Conservation (phyloP, 306 rosid genomes). For the Cucumis melo region DNA sequence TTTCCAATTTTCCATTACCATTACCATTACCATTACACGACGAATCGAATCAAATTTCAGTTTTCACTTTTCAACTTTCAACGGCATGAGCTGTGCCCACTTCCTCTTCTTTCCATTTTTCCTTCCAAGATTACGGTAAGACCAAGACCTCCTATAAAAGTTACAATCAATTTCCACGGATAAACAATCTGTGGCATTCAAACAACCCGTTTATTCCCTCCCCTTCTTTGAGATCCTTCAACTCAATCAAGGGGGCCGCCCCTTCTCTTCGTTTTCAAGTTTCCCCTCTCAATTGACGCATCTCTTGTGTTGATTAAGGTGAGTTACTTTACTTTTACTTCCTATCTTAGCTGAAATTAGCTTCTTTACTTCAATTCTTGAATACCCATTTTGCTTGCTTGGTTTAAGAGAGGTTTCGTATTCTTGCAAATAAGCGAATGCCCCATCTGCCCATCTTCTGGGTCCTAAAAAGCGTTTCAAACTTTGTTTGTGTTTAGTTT, state of each 20-base stretch:
- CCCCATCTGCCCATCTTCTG: constrained; percentile 13
- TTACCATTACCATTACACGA: neutral
- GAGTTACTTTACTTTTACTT: constrained; percentile 4
- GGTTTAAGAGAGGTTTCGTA: neutral
- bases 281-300: neutral
- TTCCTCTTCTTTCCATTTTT: neutral
- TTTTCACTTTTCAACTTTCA: neutral
- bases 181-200: constrained; percentile 30
- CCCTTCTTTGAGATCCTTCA: neutral
- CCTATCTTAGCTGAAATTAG: neutral
- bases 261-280: neutral
- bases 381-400: constrained; percentile 15
- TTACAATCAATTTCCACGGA: constrained; percentile 5
- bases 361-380: constrained; percentile 8
- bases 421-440: constrained; percentile 5
- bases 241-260: neutral
- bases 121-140: neutral
- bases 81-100: neutral
- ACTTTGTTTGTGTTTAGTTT: constrained; percentile 9
- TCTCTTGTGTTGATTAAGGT: constrained; percentile 1
- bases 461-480: neutral
- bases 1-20: neutral
- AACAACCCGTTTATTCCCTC: neutral
- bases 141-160: neutral
- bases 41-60: neutral